These are phyloP conservation scores for Kurtzmaniella quercitrusa DNA, from an alignment of 1,139 yeast species.

Conservation along the genomic window DNA sequence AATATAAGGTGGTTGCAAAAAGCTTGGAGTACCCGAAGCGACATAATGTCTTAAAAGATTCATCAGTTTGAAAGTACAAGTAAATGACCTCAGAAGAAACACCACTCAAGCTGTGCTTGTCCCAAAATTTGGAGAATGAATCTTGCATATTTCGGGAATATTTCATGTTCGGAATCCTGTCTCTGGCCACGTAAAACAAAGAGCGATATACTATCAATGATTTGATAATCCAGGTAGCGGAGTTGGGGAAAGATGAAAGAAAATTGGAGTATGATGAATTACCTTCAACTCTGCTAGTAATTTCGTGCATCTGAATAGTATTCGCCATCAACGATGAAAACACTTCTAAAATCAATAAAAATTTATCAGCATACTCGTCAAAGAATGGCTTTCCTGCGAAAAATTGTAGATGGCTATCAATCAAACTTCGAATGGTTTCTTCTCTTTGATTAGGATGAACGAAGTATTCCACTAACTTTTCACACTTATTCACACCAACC, in stretches of 20 bases:
- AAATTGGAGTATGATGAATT: constrained; percentile 28
- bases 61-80: constrained; percentile 42
- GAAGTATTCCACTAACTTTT: neutral
- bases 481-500: neutral
- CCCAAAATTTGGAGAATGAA: constrained; percentile 21
- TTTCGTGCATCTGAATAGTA: constrained; percentile 55
- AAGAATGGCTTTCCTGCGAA: constrained; percentile 3
- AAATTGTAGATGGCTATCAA: neutral
- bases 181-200: neutral
- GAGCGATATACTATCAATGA: constrained; percentile 31
- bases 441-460: constrained; percentile 1
- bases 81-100: constrained; percentile 35
- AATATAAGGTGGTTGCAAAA: constrained; percentile 19
- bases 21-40: constrained; percentile 27
- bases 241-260: constrained; percentile 27
- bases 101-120: constrained; percentile 22
- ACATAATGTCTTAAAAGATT: constrained; percentile 33
- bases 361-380: constrained; percentile 1
- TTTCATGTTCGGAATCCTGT: neutral
- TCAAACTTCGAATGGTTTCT: neutral
- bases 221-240: constrained; percentile 32
- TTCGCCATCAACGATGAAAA: constrained; percentile 42
- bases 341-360: neutral
- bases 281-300: constrained; percentile 45
- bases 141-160: neutral